phyloP scores from a whole-genome alignment of 2,329 filamentous ascomycete genomes.

The Juglanconis juglandina region DNA sequence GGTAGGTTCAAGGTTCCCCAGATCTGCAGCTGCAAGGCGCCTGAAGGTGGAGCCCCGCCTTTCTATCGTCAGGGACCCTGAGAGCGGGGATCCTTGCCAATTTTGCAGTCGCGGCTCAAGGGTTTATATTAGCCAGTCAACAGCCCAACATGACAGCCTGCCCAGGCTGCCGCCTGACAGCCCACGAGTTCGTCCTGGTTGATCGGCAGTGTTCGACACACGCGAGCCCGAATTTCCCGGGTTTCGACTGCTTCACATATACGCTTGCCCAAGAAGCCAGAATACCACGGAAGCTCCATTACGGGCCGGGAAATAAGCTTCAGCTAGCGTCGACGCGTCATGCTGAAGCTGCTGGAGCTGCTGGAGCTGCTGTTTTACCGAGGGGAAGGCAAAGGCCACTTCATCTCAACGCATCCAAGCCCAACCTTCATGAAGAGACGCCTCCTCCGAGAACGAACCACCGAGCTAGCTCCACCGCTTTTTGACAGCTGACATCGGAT shows the following conservation, averaged over 20 bases:
- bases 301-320: background rate
- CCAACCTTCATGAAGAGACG: background rate
- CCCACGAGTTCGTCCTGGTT: background rate
- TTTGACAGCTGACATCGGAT: background rate
- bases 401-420: background rate
- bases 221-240: background rate
- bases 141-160: background rate
- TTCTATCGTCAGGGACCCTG: background rate
- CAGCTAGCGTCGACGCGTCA: background rate
- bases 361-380: no score
- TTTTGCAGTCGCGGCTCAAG: background rate
- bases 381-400: no score
- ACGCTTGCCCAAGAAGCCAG: background rate
- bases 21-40: conserved; percentile 2
- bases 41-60: background rate
- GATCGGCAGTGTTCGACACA: background rate
- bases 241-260: background rate
- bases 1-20: background rate
- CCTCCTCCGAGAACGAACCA: background rate
- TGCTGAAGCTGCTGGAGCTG: no score
- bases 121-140: no score
- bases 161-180: background rate
- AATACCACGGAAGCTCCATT: background rate
- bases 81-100: background rate
- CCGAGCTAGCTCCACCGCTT: background rate